Percentiles rank a stretch among this genome's conserved stretches.
Evolutionary conservation across 805 yeast species (phyloP).

Genomic region (Lipomyces spencermartinsiae): DNA sequence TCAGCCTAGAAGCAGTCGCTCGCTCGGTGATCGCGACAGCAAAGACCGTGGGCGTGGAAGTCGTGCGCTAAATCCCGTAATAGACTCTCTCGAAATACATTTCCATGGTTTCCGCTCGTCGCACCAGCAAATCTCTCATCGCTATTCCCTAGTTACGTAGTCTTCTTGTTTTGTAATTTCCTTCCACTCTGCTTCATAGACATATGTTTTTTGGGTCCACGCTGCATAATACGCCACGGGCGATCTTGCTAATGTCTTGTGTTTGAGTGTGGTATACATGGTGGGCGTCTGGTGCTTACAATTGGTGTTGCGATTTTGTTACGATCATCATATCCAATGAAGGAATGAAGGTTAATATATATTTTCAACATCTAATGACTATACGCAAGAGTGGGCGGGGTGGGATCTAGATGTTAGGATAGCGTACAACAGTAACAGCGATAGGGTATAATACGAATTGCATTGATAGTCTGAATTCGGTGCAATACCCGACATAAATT

Average conservation of each 20-base stretch:
- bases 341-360: not conserved
- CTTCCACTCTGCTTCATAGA: not conserved
- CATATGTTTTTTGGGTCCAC: not conserved
- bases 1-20: constrained; percentile 75
- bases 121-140: not conserved
- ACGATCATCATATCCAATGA: not conserved
- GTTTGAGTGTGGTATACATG: not conserved
- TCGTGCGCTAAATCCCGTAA: constrained; percentile 59
- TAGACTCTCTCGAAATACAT: not conserved
- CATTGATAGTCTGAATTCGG: too few relatives aligned
- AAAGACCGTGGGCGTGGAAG: constrained; percentile 84
- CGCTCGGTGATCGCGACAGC: constrained; percentile 89
- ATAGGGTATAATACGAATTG: not conserved
- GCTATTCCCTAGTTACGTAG: not conserved
- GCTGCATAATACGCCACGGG: not conserved
- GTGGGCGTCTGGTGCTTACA: not conserved
- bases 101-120: not conserved
- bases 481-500: too few relatives aligned
- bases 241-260: not conserved
- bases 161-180: not conserved
- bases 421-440: not conserved
- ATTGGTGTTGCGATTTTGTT: not conserved
- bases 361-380: not conserved
- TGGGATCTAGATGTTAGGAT: not conserved
- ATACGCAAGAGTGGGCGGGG: not conserved